phyloP scores from a whole-genome alignment of 202 grass and related monocot genomes.

The Eragrostis tef region DNA sequence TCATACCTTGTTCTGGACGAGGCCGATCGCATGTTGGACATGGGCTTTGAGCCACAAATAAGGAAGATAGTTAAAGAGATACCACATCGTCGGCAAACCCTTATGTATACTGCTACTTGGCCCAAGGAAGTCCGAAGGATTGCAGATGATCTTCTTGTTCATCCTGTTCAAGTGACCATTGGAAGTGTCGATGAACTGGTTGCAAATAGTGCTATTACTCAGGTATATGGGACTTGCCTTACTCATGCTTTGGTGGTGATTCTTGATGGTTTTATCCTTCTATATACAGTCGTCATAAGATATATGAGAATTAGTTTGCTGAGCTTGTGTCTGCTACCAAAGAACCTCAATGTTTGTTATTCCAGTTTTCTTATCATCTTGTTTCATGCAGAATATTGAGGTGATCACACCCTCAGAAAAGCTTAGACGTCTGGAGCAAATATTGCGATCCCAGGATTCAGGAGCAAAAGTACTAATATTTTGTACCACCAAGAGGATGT shows the following conservation, averaged over 20 bases:
- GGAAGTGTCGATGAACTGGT: slow-evolving; percentile 94
- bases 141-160: slow-evolving; percentile 85
- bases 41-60: slow-evolving; percentile 99
- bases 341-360: neutral
- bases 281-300: neutral
- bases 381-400: slow-evolving; percentile 73
- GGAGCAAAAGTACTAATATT: slow-evolving; percentile 91
- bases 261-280: slow-evolving; percentile 19
- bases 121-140: slow-evolving; percentile 93
- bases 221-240: slow-evolving; percentile 48
- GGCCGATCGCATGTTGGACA: slow-evolving; percentile 96
- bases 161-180: slow-evolving; percentile 97
- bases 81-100: slow-evolving; percentile 80
- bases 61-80: slow-evolving; percentile 88
- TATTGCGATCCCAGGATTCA: slow-evolving; percentile 85
- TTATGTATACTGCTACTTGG: slow-evolving; percentile 99
- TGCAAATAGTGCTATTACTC: slow-evolving; percentile 94
- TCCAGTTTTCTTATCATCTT: slow-evolving; percentile 22
- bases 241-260: slow-evolving; percentile 6
- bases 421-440: slow-evolving; percentile 81
- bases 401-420: slow-evolving; percentile 83
- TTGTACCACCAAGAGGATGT: slow-evolving; percentile 98
- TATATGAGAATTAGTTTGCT: neutral
- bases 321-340: neutral
- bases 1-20: slow-evolving; percentile 97